Base-by-base conservation (phyloP, 768 basidiomycete species). In the Leccinum subgranulosum region DNA sequence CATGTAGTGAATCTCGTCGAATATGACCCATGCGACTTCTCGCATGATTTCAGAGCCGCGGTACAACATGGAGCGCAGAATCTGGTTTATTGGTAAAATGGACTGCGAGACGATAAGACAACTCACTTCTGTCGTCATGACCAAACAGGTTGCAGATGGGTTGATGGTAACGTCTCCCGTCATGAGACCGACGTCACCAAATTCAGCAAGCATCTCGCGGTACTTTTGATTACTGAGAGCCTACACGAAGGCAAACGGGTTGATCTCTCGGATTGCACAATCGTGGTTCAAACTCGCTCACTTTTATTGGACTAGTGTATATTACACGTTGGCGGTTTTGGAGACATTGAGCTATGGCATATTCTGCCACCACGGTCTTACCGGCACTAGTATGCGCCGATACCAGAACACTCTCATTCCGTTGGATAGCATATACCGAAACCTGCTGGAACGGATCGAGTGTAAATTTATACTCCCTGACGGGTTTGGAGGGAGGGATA, bases 1-100 rank as follows among this genome's bases (percentile, higher is more conserved):
- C 97, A 98, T 99, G 76, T 98, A 99, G 70, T 99, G 97, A 60
- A 99, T 97, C 76, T 99, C 97, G 70, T 99, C 97, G 72, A 98
- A 99, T 62, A 99, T 85, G 56, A 98, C 96, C 97, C 97, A 99
- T 1, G 95, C 94, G n/a, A 99, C 96, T 77, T 99, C 97, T 56
- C 97, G 91, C 90, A 98, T 95, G 63, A 99, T 89, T 76, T 99
- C 97, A 4, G 94, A 98, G 39, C 97, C 97, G 54, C 97, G 88
- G 69, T 99, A 99, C 27, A 99, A 77, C 96, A 99, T 99, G 5
- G 95, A 98, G 19, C 97, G 87, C 52, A 99, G 73, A 86, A 99
- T 98, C 94, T 98, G 60, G 28, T 21, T 31, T 7, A 14, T 31
- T 12, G 23, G 34, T 62, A 25, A 51, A 31, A 46, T 27, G 15